Evolutionary conservation across 2,329 filamentous ascomycete species (phyloP).

Genomic region (Onygenales sp.): DNA sequence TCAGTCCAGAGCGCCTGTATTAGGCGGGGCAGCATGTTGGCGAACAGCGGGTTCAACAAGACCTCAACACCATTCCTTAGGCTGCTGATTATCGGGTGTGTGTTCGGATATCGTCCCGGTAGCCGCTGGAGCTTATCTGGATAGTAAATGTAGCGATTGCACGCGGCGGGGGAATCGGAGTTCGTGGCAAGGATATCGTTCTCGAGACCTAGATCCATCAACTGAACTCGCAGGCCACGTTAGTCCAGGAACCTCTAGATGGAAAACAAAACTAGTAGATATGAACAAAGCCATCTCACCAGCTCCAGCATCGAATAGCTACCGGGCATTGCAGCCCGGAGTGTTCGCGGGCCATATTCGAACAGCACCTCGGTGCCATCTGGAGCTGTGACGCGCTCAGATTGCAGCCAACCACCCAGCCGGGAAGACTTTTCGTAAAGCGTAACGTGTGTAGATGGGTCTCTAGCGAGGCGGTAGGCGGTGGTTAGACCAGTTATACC

Average conservation of each 20-base stretch:
- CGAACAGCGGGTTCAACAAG: conserved; percentile 40
- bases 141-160: conserved; percentile 77
- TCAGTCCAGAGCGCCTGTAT: conserved; percentile 25
- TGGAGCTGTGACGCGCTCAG: conserved; percentile 50
- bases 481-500: conserved; percentile 74
- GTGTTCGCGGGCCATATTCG: conserved; percentile 72
- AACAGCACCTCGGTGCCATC: conserved; percentile 59
- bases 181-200: conserved; percentile 48
- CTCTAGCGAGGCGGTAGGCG: conserved; percentile 65
- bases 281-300: conserved; percentile 38
- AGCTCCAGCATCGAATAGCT: conserved; percentile 61
- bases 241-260: conserved; percentile 3
- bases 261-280: conserved; percentile 4
- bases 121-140: conserved; percentile 67
- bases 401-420: conserved; percentile 77
- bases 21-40: conserved; percentile 21
- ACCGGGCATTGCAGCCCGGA: conserved; percentile 50
- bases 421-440: conserved; percentile 64
- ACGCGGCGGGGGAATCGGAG: conserved; percentile 42
- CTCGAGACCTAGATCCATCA: conserved; percentile 47
- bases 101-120: conserved; percentile 35
- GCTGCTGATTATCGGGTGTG: conserved; percentile 18
- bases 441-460: conserved; percentile 64
- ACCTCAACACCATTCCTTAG: conserved; percentile 25
- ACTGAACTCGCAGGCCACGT: conserved; percentile 30